Evolutionary conservation across 1,284 basidiomycete genomes (phyloP).

Genomic region (Inonotus hispidus): DNA sequence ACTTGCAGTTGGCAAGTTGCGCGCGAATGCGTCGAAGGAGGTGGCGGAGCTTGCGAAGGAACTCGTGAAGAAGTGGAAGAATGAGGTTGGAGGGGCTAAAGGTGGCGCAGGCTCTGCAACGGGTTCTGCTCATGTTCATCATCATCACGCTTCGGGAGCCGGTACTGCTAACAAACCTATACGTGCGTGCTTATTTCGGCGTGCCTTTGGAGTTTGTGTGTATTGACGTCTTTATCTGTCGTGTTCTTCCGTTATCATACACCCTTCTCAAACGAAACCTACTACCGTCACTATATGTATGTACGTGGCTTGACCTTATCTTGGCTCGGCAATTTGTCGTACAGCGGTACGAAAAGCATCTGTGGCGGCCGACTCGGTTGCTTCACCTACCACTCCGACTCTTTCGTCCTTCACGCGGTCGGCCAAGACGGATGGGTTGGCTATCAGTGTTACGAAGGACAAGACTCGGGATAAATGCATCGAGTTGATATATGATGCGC

Average conservation of each 20-base stretch:
- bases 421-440: slow-evolving; percentile 65
- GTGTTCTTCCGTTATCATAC: too few relatives aligned
- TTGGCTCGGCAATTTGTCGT: too few relatives aligned
- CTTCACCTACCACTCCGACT: slow-evolving; percentile 35
- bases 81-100: slow-evolving; percentile 78
- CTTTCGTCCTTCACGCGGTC: slow-evolving; percentile 46
- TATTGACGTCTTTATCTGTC: slow-evolving; percentile 30
- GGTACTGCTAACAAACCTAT: slow-evolving; percentile 15
- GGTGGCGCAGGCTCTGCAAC: slow-evolving; percentile 27
- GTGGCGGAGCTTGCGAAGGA: slow-evolving; percentile 87
- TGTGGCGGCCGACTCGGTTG: slow-evolving; percentile 12
- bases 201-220: not conserved
- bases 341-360: slow-evolving; percentile 13
- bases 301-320: not conserved
- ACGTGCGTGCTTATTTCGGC: slow-evolving; percentile 24
- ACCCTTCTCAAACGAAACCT: not conserved
- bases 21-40: slow-evolving; percentile 65
- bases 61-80: slow-evolving; percentile 90
- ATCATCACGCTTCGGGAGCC: slow-evolving; percentile 3
- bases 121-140: not conserved
- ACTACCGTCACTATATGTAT: not conserved
- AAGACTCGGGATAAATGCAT: slow-evolving; percentile 84
- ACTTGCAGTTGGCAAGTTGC: slow-evolving; percentile 87
- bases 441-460: slow-evolving; percentile 55
- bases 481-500: slow-evolving; percentile 87